These are phyloP conservation scores for Blastocladiella britannica DNA, from an alignment of 192 early-diverging fungal genomes.

Conservation along the genomic window DNA sequence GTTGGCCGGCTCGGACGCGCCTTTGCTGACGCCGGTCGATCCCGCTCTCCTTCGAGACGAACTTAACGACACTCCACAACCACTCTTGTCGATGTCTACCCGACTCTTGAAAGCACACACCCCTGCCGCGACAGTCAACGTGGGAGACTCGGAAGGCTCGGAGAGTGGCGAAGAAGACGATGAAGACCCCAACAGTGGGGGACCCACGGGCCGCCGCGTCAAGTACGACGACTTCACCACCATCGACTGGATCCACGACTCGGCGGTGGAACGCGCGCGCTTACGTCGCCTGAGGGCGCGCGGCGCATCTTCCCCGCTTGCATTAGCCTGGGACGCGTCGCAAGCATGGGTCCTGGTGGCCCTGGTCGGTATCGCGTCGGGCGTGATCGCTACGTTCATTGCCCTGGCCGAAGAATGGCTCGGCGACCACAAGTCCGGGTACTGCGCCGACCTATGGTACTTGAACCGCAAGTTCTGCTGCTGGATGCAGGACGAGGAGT, in stretches of 20 bases:
- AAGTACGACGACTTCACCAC: constrained; percentile 34
- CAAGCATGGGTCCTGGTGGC: constrained; percentile 74
- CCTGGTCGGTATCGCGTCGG: constrained; percentile 56
- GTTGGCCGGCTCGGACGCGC: too few species aligned
- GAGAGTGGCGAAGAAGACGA: too few species aligned
- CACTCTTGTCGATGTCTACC: too few species aligned
- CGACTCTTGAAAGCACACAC: too few species aligned
- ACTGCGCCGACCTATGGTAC: constrained; percentile 68
- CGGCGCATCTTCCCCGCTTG: constrained; percentile 22
- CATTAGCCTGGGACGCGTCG: constrained; percentile 37
- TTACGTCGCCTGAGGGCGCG: constrained; percentile 28
- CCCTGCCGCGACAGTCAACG: too few species aligned
- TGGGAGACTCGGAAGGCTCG: too few species aligned
- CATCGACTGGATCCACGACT: constrained; percentile 80
- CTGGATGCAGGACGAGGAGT: constrained; percentile 32
- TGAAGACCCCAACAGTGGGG: too few species aligned
- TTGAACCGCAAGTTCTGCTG: constrained; percentile 85
- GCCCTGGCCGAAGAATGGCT: constrained; percentile 82
- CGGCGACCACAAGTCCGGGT: constrained; percentile 66
- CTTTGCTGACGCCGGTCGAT: too few species aligned
- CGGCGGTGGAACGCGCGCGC: constrained; percentile 58
- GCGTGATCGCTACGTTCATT: constrained; percentile 67
- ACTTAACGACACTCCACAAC: too few species aligned
- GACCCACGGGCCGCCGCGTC: neutral
- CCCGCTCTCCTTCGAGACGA: too few species aligned